A percentile compares a stretch with the other conserved stretches of the same genome.
Conservation (phyloP, 495 filamentous ascomycete genomes). For the Aeminium ludgeri region DNA sequence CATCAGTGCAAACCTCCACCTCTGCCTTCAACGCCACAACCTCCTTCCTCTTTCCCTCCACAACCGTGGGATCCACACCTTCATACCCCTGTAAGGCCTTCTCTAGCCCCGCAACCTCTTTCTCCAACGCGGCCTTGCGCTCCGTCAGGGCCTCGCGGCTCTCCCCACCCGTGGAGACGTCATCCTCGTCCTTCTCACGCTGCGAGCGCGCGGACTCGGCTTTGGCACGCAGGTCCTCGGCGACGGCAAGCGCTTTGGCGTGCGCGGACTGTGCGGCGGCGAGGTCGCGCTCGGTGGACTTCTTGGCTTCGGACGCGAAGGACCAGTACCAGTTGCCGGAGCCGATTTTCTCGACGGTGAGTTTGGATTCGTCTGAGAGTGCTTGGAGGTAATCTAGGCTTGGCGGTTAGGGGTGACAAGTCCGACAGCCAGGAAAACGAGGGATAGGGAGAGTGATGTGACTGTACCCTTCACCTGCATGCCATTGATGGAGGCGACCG, state of each 20-base stretch:
- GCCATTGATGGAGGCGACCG: slow-evolving; percentile 47
- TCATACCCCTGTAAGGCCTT: slow-evolving; percentile 32
- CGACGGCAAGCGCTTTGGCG: slow-evolving; percentile 27
- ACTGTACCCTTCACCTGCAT: slow-evolving; percentile 36
- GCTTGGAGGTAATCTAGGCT: slow-evolving; percentile 48
- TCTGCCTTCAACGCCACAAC: slow-evolving; percentile 21
- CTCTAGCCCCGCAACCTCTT: slow-evolving; percentile 26
- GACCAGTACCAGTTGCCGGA: slow-evolving; percentile 73
- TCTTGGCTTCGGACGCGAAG: slow-evolving; percentile 48
- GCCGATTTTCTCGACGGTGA: slow-evolving; percentile 65
- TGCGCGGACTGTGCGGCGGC: slow-evolving; percentile 37
- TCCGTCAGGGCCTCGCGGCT: slow-evolving; percentile 22
- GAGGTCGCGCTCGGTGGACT: slow-evolving; percentile 31
- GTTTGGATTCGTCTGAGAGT: slow-evolving; percentile 44
- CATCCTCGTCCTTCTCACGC: slow-evolving; percentile 27
- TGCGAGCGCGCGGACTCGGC: slow-evolving; percentile 29
- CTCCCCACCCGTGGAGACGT: slow-evolving; percentile 18
- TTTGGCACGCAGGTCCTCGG: slow-evolving; percentile 28
- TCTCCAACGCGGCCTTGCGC: slow-evolving; percentile 19
- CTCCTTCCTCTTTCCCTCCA: slow-evolving; percentile 36
- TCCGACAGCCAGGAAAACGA: too few species aligned
- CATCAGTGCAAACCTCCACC: slow-evolving; percentile 10
- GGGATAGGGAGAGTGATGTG: background rate
- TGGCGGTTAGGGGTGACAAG: too few species aligned
- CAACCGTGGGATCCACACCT: slow-evolving; percentile 35